These are phyloP conservation scores for Camelina hispida DNA, from an alignment of 345 rosid species.

Conservation along the genomic window DNA sequence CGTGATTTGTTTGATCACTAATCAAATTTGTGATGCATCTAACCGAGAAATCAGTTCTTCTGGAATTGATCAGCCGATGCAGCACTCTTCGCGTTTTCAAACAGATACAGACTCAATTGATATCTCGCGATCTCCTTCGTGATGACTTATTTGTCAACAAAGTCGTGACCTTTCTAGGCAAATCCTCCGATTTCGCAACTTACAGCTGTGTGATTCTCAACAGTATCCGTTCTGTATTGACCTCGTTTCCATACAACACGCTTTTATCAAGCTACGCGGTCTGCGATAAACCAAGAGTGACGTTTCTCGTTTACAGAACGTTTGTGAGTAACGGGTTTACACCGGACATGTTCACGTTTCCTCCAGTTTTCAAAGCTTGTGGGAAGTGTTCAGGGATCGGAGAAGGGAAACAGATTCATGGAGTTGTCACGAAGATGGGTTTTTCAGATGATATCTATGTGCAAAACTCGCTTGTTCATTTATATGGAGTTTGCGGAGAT, in stretches of 20 bases:
- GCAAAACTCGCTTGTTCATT: conserved; percentile 51
- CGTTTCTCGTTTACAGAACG: conserved; percentile 36
- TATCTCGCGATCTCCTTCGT: conserved; percentile 31
- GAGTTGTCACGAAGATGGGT: conserved; percentile 42
- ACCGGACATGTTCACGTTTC: conserved; percentile 52
- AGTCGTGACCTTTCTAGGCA: conserved; percentile 38
- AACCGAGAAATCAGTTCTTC: conserved; percentile 33
- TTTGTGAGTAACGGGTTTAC: conserved; percentile 47
- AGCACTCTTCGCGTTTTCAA: conserved; percentile 44
- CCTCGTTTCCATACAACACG: conserved; percentile 45
- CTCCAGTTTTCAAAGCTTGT: conserved; percentile 54
- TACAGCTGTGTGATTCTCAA: conserved; percentile 38
- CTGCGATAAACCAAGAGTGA: conserved; percentile 39
- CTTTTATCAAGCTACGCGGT: conserved; percentile 42
- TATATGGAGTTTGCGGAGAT: conserved; percentile 42
- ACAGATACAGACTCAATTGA: conserved; percentile 42
- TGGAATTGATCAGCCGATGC: conserved; percentile 41
- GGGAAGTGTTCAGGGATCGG: conserved; percentile 46
- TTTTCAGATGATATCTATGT: conserved; percentile 43
- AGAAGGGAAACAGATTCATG: conserved; percentile 50
- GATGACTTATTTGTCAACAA: conserved; percentile 36
- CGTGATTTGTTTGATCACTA: conserved; percentile 3
- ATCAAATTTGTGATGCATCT: conserved; percentile 23
- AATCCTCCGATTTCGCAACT: conserved; percentile 35
- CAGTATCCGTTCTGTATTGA: conserved; percentile 18